phyloP scores from a whole-genome alignment of 1,139 yeast species.

The Blastobotrys malaysiensis region DNA sequence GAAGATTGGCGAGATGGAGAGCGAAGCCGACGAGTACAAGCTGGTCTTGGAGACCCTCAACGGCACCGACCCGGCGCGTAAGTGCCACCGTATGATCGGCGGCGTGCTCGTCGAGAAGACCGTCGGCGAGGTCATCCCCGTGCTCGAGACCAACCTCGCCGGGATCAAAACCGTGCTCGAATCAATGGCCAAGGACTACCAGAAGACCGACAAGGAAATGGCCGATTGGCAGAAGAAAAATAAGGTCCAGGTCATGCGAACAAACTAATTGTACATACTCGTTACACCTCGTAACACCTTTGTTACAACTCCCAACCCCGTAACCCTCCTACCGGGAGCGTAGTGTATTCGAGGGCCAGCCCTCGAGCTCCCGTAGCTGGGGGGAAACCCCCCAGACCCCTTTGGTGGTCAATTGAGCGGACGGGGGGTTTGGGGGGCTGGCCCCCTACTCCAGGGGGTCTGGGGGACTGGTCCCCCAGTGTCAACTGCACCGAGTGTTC shows the following conservation, averaged over 20 bases:
- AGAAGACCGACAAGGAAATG: constrained; percentile 34
- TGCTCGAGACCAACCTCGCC: constrained; percentile 55
- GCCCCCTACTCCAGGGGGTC: not conserved
- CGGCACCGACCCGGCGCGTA: constrained; percentile 52
- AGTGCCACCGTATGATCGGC: constrained; percentile 91
- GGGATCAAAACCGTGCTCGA: constrained; percentile 35
- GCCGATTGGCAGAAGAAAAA: constrained; percentile 38
- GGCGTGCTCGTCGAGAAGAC: constrained; percentile 84
- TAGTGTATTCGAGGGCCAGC: no score
- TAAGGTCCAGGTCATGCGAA: constrained; percentile 39
- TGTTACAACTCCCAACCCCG: no score
- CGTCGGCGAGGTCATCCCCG: constrained; percentile 68
- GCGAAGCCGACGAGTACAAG: constrained; percentile 40
- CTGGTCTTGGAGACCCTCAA: constrained; percentile 43
- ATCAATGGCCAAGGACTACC: constrained; percentile 33
- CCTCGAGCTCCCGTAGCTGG: no score
- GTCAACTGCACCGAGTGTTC: not conserved
- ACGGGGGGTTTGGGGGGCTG: not conserved
- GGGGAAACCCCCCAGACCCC: no score
- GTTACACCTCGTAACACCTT: no score
- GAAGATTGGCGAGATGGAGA: constrained; percentile 40
- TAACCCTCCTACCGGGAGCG: not conserved
- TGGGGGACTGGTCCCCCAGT: not conserved
- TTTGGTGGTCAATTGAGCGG: no score
- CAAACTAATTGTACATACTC: constrained; percentile 4